Evolutionary conservation across 129 eudicot genomes (phyloP), one percentile per base, ranked within the genome.

Genomic region (Flaveria brownii): DNA sequence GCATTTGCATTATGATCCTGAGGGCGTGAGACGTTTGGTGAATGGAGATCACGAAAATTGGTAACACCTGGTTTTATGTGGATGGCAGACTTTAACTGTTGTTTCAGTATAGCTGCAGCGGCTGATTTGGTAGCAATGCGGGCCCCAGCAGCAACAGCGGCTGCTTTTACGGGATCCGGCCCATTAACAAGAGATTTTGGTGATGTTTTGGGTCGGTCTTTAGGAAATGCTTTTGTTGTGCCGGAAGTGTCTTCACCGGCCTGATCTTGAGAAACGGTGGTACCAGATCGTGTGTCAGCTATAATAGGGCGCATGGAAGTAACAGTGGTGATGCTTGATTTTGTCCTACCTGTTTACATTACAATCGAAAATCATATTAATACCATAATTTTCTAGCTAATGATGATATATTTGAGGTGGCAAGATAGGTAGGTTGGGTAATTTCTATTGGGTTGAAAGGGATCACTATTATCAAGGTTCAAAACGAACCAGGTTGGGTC

Each of bases 81-180:
- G 43, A 91, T 88, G 28, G 86, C 90, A 28, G 81, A 70, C 65
- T 90, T 91, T 43, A 89, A 70, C 59, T 85, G 97, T 49, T 92
- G 86, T 76, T 88, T 89, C 26, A 90, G 61, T 13, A 87, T 81
- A 16, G 90, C 83, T 5, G 93, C 87, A 61, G 96, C 96, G 43
- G 86, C 97, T 2, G 91, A 83, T 0, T 82, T 84, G 77, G 89
- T 85, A 54, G 85, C 96, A 64, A 90, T 87, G 77, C 98, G 98
- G 66, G 97, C 96, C 84, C n/a, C 97, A 67, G 97, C 98, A 59
- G 96, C 97, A 47, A 93, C 92, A 49, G 98, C 97, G 25, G 92
- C n/a, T 76, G 88, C 88, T 68, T 90, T 88, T 51, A 80, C 76
- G 47, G 93, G 83, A 57, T 90, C 95, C 1, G 90, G 81, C 41